Evolutionary conservation across 495 filamentous ascomycete species (phyloP).

Genomic region (Hypoxylon trugodes): DNA sequence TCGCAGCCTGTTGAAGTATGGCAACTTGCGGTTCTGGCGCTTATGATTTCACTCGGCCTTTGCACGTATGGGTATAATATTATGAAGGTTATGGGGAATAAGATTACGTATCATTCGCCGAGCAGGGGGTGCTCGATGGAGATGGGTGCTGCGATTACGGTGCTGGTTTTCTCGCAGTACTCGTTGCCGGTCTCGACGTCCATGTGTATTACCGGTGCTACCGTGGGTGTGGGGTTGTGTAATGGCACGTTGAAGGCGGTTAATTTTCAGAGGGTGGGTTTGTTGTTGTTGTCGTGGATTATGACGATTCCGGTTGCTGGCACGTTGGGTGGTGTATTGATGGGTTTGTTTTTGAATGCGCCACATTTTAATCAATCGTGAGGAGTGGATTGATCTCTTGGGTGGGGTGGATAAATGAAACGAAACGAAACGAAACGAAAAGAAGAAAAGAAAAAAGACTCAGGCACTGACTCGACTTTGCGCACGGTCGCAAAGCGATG

Average conservation of each 20-base stretch:
- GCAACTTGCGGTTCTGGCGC: slow-evolving; percentile 64
- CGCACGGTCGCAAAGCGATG: neutral
- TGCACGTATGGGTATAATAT: slow-evolving; percentile 75
- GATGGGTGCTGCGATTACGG: slow-evolving; percentile 71
- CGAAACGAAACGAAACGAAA: too few species aligned
- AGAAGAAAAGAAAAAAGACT: neutral
- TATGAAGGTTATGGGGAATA: slow-evolving; percentile 75
- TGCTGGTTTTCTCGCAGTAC: slow-evolving; percentile 69
- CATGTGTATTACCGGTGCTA: slow-evolving; percentile 68
- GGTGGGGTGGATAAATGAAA: too few species aligned
- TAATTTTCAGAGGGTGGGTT: slow-evolving; percentile 69
- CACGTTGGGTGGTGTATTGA: slow-evolving; percentile 65
- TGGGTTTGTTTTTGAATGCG: slow-evolving; percentile 69
- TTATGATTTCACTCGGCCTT: slow-evolving; percentile 65
- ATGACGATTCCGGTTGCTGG: slow-evolving; percentile 70
- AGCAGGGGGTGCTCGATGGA: slow-evolving; percentile 71
- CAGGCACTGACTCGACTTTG: neutral
- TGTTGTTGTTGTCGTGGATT: slow-evolving; percentile 63
- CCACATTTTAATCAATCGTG: slow-evolving; percentile 58
- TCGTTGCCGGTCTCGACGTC: slow-evolving; percentile 67
- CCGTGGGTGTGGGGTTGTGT: slow-evolving; percentile 65
- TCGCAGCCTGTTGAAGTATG: slow-evolving; percentile 66
- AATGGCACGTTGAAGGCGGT: slow-evolving; percentile 66
- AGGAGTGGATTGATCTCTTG: too few species aligned
- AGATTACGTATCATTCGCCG: slow-evolving; percentile 72